Conservation (phyloP, 1,284 basidiomycete species). For the Microbotryomycetes sp. region DNA sequence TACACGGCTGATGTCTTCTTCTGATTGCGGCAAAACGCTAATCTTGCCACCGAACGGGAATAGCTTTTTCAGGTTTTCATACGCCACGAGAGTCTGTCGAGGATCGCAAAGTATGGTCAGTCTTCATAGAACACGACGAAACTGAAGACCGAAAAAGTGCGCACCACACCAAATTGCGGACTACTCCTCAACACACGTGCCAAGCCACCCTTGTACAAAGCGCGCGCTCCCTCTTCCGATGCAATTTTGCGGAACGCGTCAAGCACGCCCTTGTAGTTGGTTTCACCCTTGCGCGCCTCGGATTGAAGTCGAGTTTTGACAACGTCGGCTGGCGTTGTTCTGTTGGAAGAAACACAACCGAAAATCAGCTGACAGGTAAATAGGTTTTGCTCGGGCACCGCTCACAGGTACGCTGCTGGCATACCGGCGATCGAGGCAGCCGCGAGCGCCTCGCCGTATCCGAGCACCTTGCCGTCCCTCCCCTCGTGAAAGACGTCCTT, state of each 20-base stretch:
- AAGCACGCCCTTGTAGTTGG: conserved; percentile 79
- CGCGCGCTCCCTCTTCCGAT: conserved; percentile 72
- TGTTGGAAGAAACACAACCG: conserved; percentile 11
- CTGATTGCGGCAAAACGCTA: conserved; percentile 53
- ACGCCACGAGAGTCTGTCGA: conserved; percentile 89
- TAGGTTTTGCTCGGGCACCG: conserved; percentile 36
- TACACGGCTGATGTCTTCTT: conserved; percentile 75
- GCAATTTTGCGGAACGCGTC: conserved; percentile 84
- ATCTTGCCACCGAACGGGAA: conserved; percentile 47
- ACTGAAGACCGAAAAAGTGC: not conserved
- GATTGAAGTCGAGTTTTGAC: conserved; percentile 98
- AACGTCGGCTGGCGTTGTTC: conserved; percentile 60
- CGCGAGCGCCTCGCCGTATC: conserved; percentile 80
- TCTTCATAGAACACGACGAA: no score
- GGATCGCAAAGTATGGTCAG: conserved; percentile 48
- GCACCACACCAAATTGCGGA: conserved; percentile 39
- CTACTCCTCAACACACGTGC: conserved; percentile 77
- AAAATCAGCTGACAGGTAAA: not conserved
- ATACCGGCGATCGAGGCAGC: conserved; percentile 76
- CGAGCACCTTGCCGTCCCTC: conserved; percentile 85
- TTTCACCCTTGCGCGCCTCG: conserved; percentile 88
- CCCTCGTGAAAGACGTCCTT: conserved; percentile 92
- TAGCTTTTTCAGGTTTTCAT: conserved; percentile 66
- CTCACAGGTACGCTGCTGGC: conserved; percentile 57
- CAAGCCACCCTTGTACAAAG: conserved; percentile 91